phyloP scores from a whole-genome alignment of 108 stramenopile species.

The Schizochytrium sp. region DNA sequence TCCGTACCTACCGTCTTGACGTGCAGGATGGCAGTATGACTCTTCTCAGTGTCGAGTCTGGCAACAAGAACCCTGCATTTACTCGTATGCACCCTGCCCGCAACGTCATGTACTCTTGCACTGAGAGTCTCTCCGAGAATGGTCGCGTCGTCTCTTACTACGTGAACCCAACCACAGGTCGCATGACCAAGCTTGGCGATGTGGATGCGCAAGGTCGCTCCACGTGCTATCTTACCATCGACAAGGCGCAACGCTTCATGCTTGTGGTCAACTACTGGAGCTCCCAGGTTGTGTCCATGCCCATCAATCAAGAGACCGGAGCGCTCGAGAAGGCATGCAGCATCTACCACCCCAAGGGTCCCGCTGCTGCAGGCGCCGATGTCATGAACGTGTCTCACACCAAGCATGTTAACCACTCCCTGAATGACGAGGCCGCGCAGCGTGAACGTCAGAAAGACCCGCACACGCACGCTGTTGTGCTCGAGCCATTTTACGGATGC shows the following conservation, averaged over 20 bases:
- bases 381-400: too few relatives aligned
- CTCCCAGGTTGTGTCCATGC: conserved; percentile 86
- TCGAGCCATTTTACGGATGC: conserved; percentile 88
- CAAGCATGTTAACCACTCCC: conserved; percentile 83
- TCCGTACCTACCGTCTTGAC: conserved; percentile 86
- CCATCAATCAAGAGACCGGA: conserved; percentile 80
- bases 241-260: conserved; percentile 81
- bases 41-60: conserved; percentile 83
- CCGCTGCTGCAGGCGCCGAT: conserved; percentile 69
- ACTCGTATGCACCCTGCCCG: conserved; percentile 86
- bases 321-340: conserved; percentile 67
- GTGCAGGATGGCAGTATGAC: conserved; percentile 84
- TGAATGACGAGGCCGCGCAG: conserved; percentile 86
- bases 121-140: conserved; percentile 90
- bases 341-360: conserved; percentile 77
- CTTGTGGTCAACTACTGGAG: conserved; percentile 95
- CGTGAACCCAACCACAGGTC: conserved; percentile 77
- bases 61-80: conserved; percentile 93
- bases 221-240: conserved; percentile 94
- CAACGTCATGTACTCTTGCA: conserved; percentile 95
- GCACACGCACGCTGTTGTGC: conserved; percentile 92
- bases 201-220: conserved; percentile 88
- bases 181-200: conserved; percentile 78
- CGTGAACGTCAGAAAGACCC: conserved; percentile 89
- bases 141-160: conserved; percentile 85